These are phyloP conservation scores for Plasmodium inui DNA, from an alignment of 169 alveolate species.

Conservation along the genomic window DNA sequence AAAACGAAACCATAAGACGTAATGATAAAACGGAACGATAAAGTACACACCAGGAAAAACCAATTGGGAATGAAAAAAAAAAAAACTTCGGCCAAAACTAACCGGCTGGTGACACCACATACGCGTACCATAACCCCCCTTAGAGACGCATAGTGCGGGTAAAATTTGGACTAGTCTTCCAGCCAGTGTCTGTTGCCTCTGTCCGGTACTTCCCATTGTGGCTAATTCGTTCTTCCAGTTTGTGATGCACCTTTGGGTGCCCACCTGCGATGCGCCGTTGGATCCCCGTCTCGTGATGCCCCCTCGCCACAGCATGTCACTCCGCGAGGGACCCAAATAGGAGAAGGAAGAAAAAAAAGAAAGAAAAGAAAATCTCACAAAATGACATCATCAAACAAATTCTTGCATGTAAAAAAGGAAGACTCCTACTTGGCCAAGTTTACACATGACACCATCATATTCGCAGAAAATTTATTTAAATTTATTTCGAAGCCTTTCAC, in stretches of 20 bases:
- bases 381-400: slow-evolving; percentile 50
- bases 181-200: too few species aligned
- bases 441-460: slow-evolving; percentile 69
- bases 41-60: not conserved
- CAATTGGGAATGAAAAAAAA: not conserved
- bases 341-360: not conserved
- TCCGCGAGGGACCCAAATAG: not conserved
- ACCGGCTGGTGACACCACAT: not conserved
- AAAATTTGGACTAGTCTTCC: not conserved
- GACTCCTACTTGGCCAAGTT: slow-evolving; percentile 50
- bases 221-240: too few species aligned
- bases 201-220: too few species aligned
- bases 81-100: not conserved
- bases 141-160: not conserved
- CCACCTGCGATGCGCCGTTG: too few species aligned
- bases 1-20: too few species aligned
- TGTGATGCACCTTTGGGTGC: too few species aligned
- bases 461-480: slow-evolving; percentile 70
- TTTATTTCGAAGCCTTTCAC: slow-evolving; percentile 16
- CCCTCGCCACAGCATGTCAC: not conserved
- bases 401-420: slow-evolving; percentile 38
- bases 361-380: slow-evolving; percentile 1
- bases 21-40: too few species aligned
- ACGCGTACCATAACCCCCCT: not conserved
- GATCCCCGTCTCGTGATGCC: not conserved